A percentile compares a stretch with the other conserved stretches of the same genome.
Evolutionary conservation across 768 basidiomycete genomes (phyloP).

Genomic region (Trametes gibbosa): DNA sequence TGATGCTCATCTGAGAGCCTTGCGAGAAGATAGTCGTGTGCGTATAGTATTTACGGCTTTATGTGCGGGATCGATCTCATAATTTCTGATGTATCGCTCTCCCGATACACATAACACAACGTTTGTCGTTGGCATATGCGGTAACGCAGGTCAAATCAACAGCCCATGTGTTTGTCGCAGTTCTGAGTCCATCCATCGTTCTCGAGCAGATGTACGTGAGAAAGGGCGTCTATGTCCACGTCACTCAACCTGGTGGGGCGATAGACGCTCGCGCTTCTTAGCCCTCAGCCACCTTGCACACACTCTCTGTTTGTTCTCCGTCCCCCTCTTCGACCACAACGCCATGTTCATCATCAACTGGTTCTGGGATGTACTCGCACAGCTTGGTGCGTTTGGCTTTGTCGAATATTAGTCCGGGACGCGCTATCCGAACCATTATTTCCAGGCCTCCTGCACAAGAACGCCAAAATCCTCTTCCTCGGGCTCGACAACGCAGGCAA

Average conservation of each 20-base stretch:
- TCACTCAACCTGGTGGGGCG: constrained; percentile 12
- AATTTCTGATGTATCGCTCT: background rate
- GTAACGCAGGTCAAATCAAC: too few relatives aligned
- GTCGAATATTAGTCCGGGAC: background rate
- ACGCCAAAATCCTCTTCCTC: constrained; percentile 99
- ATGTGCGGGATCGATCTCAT: too few relatives aligned
- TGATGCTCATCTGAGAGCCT: too few relatives aligned
- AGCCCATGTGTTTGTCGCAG: too few relatives aligned
- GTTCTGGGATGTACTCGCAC: constrained; percentile 95
- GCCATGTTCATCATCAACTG: constrained; percentile 89
- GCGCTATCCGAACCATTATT: background rate
- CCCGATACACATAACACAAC: background rate
- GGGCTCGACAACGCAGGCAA: constrained; percentile 99
- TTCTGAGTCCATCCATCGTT: too few relatives aligned
- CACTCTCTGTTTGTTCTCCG: constrained; percentile 1
- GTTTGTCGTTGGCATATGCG: too few relatives aligned
- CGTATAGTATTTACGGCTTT: too few relatives aligned
- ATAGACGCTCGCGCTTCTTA: background rate
- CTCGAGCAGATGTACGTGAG: constrained; percentile 6
- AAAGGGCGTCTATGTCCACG: constrained; percentile 15
- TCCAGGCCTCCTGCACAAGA: constrained; percentile 90
- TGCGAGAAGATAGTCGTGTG: too few relatives aligned
- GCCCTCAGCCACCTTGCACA: constrained; percentile 12
- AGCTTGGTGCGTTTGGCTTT: constrained; percentile 65
- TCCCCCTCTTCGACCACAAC: constrained; percentile 31